These are phyloP conservation scores for Pelargonium nanum DNA, from an alignment of 345 rosid genomes.

Conservation along the genomic window DNA sequence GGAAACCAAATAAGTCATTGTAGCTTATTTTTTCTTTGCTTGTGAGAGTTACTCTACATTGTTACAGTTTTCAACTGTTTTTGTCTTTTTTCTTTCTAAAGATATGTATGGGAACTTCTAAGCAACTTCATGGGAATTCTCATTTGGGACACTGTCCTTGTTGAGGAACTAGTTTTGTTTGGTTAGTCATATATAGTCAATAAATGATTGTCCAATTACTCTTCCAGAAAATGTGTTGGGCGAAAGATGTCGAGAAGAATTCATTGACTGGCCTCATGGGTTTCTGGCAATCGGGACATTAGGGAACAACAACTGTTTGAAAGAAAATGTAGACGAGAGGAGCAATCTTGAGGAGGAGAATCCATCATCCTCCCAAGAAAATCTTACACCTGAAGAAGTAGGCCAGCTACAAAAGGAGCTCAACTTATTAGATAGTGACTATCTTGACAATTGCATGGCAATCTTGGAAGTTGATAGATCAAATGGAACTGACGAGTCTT, in stretches of 20 bases:
- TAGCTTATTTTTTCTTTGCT: too few species aligned
- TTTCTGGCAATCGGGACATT: slow-evolving; percentile 76
- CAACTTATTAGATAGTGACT: slow-evolving; percentile 7
- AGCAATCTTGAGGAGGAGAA: slow-evolving; percentile 8
- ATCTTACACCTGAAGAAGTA: slow-evolving; percentile 11
- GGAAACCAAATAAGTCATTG: too few species aligned
- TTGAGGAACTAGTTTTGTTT: neutral
- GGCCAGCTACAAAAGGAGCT: neutral
- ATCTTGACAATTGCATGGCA: neutral
- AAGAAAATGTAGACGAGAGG: slow-evolving; percentile 14
- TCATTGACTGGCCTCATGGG: slow-evolving; percentile 52
- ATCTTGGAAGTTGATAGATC: slow-evolving; percentile 8
- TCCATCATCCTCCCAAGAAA: slow-evolving; percentile 5
- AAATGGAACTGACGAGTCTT: neutral
- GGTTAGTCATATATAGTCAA: neutral
- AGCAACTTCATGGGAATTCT: too few species aligned
- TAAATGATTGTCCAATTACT: neutral
- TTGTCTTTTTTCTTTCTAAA: too few species aligned
- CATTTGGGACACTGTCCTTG: too few species aligned
- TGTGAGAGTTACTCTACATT: too few species aligned
- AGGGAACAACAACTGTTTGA: slow-evolving; percentile 29
- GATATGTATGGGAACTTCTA: too few species aligned
- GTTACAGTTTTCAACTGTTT: too few species aligned
- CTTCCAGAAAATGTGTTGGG: slow-evolving; percentile 11
- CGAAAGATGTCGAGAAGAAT: slow-evolving; percentile 37